A percentile compares a stretch with the other conserved stretches of the same genome.
Evolutionary conservation across 495 filamentous ascomycete genomes (phyloP).

Genomic region (Penicillium flavigenum): DNA sequence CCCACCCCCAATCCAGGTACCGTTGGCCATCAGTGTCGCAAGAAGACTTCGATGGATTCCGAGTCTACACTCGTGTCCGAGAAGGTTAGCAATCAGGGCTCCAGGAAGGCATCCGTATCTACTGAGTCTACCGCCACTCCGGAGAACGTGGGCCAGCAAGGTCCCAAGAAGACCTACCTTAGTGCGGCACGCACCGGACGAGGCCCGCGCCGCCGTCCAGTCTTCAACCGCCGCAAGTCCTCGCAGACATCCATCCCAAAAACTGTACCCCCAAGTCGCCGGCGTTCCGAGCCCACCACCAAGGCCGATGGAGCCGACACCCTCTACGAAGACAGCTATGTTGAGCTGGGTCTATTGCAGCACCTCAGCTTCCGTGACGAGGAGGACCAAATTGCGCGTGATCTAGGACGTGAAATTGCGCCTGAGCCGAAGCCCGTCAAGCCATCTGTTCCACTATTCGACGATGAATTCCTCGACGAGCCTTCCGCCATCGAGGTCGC

Average conservation of each 20-base stretch:
- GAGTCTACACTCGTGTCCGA: conserved; percentile 1
- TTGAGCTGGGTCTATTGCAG: conserved; percentile 9
- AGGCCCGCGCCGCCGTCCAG: conserved; percentile 40
- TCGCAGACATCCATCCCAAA: conserved; percentile 32
- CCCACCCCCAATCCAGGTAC: neutral
- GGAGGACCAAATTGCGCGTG: conserved; percentile 8
- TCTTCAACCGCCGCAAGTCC: conserved; percentile 45
- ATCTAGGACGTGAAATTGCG: conserved; percentile 5
- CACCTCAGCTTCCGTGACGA: conserved; percentile 14
- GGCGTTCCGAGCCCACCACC: conserved; percentile 19
- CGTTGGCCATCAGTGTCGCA: conserved; percentile 4
- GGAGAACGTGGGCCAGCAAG: conserved; percentile 9
- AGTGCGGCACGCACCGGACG: conserved; percentile 31
- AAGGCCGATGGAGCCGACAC: neutral
- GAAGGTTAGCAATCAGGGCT: neutral
- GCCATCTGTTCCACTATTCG: neutral
- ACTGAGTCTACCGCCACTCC: neutral
- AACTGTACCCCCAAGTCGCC: conserved; percentile 2
- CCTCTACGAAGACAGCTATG: conserved; percentile 8
- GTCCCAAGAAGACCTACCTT: conserved; percentile 35
- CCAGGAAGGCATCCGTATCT: conserved; percentile 15
- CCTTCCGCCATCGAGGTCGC: neutral
- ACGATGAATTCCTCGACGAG: neutral
- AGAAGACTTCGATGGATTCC: conserved; percentile 15
- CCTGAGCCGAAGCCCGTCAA: conserved; percentile 7